A percentile compares a stretch with the other conserved stretches of the same genome.
Conservation (phyloP, 768 basidiomycete genomes). For the Pleurotus sapidus region DNA sequence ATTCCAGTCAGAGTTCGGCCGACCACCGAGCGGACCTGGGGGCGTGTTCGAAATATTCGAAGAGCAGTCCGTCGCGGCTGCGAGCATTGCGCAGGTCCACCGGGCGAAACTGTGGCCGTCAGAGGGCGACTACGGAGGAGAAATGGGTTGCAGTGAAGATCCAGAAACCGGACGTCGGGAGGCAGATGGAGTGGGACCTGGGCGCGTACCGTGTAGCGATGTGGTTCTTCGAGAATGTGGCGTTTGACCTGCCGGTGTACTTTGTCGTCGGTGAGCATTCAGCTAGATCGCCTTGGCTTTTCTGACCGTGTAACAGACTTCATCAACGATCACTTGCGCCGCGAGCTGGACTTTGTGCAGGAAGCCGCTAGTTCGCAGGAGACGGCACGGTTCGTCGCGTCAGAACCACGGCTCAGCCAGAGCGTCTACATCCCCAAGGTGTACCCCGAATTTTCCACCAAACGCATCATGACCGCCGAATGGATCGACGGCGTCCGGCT, state of each 20-base stretch:
- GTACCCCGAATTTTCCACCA: conserved; percentile 68
- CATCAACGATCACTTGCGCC: conserved; percentile 75
- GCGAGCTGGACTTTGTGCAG: conserved; percentile 77
- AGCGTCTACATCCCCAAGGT: conserved; percentile 80
- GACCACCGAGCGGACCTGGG: conserved; percentile 59
- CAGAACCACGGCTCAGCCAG: conserved; percentile 66
- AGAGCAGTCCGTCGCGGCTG: conserved; percentile 74
- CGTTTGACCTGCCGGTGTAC: conserved; percentile 85
- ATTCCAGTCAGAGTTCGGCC: conserved; percentile 66
- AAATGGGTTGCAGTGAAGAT: conserved; percentile 91
- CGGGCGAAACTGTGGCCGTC: conserved; percentile 56
- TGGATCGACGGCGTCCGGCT: conserved; percentile 81
- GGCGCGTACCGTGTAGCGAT: conserved; percentile 67
- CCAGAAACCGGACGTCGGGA: conserved; percentile 85
- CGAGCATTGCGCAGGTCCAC: conserved; percentile 93
- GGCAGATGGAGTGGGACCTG: conserved; percentile 85
- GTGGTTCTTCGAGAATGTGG: conserved; percentile 76
- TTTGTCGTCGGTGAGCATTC: conserved; percentile 64
- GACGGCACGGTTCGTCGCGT: conserved; percentile 65
- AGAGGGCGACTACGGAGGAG: conserved; percentile 34
- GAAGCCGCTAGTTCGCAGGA: conserved; percentile 77
- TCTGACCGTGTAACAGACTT: conserved; percentile 44
- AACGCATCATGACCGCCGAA: conserved; percentile 79
- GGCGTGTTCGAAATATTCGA: conserved; percentile 83
- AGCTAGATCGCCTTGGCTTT: neutral